Evolutionary conservation across 441 rosid species (phyloP).

Genomic region (Lepidium campestre): DNA sequence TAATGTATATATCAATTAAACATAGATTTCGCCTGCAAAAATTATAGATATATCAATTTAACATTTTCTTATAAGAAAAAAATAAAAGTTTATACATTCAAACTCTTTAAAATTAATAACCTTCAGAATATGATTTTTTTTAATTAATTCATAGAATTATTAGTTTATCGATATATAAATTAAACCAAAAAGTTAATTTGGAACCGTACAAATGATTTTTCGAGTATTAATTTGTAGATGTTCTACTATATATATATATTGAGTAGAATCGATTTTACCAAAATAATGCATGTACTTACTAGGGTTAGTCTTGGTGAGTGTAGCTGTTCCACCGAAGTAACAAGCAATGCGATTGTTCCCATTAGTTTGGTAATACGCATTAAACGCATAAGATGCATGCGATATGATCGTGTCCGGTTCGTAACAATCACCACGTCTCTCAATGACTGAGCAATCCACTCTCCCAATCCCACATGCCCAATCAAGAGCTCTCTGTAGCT

Average conservation of each 20-base stretch:
- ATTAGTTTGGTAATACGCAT: slow-evolving; percentile 55
- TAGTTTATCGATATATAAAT: too few relatives aligned
- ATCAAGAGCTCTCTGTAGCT: slow-evolving; percentile 55
- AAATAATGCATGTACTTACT: slow-evolving; percentile 39
- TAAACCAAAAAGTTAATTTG: too few relatives aligned
- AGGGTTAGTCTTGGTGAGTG: slow-evolving; percentile 48
- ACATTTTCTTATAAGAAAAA: background rate
- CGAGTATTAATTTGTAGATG: too few relatives aligned
- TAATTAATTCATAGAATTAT: too few relatives aligned
- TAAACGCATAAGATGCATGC: slow-evolving; percentile 71
- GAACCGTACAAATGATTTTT: too few relatives aligned
- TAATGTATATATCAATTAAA: too few relatives aligned
- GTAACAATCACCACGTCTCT: slow-evolving; percentile 43
- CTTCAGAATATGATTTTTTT: too few relatives aligned
- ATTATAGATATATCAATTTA: background rate
- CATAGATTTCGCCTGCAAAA: too few relatives aligned
- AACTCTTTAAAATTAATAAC: too few relatives aligned
- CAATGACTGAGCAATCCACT: slow-evolving; percentile 51
- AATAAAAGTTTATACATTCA: too few relatives aligned
- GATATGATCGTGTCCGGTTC: slow-evolving; percentile 56
- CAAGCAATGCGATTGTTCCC: slow-evolving; percentile 87
- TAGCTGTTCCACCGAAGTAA: slow-evolving; percentile 85
- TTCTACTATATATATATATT: background rate
- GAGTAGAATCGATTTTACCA: background rate
- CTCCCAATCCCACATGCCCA: slow-evolving; percentile 71